phyloP scores from a whole-genome alignment of 2,329 filamentous ascomycete genomes.

The Dactylellina sp. region DNA sequence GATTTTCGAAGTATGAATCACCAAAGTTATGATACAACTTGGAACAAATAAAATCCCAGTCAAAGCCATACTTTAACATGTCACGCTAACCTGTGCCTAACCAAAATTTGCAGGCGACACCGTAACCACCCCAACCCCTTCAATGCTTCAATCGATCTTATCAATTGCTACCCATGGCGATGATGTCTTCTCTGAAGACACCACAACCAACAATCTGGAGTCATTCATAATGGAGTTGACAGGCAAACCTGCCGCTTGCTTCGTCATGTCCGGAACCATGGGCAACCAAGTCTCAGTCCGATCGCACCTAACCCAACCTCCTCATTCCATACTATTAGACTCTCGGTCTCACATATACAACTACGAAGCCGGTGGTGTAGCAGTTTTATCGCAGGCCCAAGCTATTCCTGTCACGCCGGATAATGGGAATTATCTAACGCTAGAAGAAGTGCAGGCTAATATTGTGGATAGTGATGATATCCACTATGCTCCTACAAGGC shows the following conservation, averaged over 20 bases:
- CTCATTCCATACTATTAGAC: slow-evolving; percentile 83
- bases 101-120: slow-evolving; percentile 67
- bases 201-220: slow-evolving; percentile 81
- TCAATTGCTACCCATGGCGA: slow-evolving; percentile 76
- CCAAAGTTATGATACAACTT: background rate
- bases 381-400: slow-evolving; percentile 58
- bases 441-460: slow-evolving; percentile 64
- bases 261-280: slow-evolving; percentile 93
- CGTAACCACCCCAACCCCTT: slow-evolving; percentile 79
- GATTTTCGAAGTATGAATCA: slow-evolving; percentile 45
- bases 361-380: slow-evolving; percentile 71
- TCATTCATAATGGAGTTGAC: slow-evolving; percentile 77
- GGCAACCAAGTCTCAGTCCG: slow-evolving; percentile 88
- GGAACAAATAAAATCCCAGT: no score
- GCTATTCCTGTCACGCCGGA: slow-evolving; percentile 61
- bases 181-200: slow-evolving; percentile 85
- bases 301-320: slow-evolving; percentile 80
- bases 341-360: slow-evolving; percentile 80
- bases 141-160: slow-evolving; percentile 84
- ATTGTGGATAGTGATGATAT: slow-evolving; percentile 64
- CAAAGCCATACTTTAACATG: no score
- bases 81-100: background rate
- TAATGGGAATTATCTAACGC: slow-evolving; percentile 65
- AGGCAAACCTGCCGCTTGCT: slow-evolving; percentile 79
- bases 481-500: slow-evolving; percentile 65